Evolutionary conservation across 495 filamentous ascomycete species (phyloP).

Genomic region (Podospora pseudocomata): DNA sequence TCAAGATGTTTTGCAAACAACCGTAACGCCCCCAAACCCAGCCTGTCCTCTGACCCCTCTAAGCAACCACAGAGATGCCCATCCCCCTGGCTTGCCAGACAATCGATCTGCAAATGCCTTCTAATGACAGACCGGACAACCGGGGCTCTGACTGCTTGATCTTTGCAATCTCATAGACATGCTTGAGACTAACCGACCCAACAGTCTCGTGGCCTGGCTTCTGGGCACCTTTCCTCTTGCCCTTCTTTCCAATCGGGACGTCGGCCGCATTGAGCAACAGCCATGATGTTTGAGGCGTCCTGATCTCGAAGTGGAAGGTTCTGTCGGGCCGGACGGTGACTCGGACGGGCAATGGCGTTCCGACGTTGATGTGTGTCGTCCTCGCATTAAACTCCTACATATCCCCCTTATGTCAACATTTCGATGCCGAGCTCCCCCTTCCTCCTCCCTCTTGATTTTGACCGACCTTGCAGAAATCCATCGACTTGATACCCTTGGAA

Average conservation of each 20-base stretch:
- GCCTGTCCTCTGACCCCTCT: slow-evolving; percentile 12
- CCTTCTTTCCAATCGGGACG: slow-evolving; percentile 65
- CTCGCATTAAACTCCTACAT: slow-evolving; percentile 93
- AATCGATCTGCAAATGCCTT: slow-evolving; percentile 80
- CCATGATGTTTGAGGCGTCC: slow-evolving; percentile 87
- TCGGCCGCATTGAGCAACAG: slow-evolving; percentile 82
- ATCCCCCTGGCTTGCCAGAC: slow-evolving; percentile 86
- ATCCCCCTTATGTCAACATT: neutral
- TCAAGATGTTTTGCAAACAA: slow-evolving; percentile 22
- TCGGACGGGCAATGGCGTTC: slow-evolving; percentile 83
- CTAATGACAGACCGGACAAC: slow-evolving; percentile 71
- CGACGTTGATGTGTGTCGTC: slow-evolving; percentile 76
- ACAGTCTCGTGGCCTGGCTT: slow-evolving; percentile 73
- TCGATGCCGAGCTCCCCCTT: neutral
- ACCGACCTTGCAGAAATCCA: slow-evolving; percentile 98
- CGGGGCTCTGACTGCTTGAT: slow-evolving; percentile 87
- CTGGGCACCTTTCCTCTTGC: slow-evolving; percentile 72
- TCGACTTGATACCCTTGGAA: slow-evolving; percentile 97
- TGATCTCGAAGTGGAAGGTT: slow-evolving; percentile 87
- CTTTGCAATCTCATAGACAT: slow-evolving; percentile 96
- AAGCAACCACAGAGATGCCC: slow-evolving; percentile 77
- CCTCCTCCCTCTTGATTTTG: neutral
- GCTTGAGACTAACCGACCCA: slow-evolving; percentile 85
- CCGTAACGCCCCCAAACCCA: slow-evolving; percentile 27
- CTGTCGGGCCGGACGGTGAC: slow-evolving; percentile 92